These are phyloP conservation scores for Meyerozyma guilliermondii DNA, from an alignment of 1,139 yeast species.

Conservation along the genomic window DNA sequence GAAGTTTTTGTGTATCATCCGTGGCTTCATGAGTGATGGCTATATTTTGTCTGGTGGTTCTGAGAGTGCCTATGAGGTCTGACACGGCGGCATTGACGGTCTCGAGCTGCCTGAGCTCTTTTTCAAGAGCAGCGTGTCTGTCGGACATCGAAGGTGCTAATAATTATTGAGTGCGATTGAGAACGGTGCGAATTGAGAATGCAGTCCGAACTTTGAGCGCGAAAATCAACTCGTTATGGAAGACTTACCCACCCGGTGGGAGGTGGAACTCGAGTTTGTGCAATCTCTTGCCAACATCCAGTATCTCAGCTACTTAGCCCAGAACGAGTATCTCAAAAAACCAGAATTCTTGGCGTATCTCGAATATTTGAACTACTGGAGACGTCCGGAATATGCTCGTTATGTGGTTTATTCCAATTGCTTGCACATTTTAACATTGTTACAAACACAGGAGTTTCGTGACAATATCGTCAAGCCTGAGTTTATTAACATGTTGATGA, in stretches of 20 bases:
- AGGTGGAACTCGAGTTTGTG: slow-evolving; percentile 75
- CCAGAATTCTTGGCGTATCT: slow-evolving; percentile 59
- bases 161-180: neutral
- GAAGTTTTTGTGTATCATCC: slow-evolving; percentile 30
- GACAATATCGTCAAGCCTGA: slow-evolving; percentile 51
- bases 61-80: slow-evolving; percentile 24
- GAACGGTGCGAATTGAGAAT: neutral
- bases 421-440: slow-evolving; percentile 56
- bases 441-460: slow-evolving; percentile 54
- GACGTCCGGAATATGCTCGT: slow-evolving; percentile 58
- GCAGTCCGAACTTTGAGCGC: too few species aligned
- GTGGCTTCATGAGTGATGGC: slow-evolving; percentile 28
- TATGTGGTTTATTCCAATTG: slow-evolving; percentile 72
- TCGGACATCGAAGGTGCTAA: slow-evolving; percentile 6
- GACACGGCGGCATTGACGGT: slow-evolving; percentile 28
- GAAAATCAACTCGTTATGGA: neutral
- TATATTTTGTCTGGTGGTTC: slow-evolving; percentile 24
- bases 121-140: slow-evolving; percentile 29
- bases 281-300: slow-evolving; percentile 79
- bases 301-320: slow-evolving; percentile 70
- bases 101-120: slow-evolving; percentile 32
- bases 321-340: slow-evolving; percentile 61
- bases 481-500: slow-evolving; percentile 56
- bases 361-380: slow-evolving; percentile 71
- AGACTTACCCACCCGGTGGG: slow-evolving; percentile 67